phyloP scores from a whole-genome alignment of 2,329 filamentous ascomycete genomes.

The Westerdykella sp. region DNA sequence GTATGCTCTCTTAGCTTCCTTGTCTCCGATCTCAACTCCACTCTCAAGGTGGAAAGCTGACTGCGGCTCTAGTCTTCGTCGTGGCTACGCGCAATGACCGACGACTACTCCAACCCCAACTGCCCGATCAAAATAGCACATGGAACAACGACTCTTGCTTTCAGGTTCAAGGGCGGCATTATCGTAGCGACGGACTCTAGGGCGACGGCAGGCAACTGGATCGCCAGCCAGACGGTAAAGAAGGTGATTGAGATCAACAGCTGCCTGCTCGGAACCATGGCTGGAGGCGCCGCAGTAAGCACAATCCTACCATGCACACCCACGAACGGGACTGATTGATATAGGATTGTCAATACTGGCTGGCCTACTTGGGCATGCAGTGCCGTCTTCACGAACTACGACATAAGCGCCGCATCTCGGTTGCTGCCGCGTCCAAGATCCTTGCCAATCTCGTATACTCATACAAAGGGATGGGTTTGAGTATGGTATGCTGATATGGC shows the following conservation, averaged over 20 bases:
- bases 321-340: conserved; percentile 1
- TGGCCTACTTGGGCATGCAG: conserved; percentile 97
- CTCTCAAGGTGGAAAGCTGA: conserved; percentile 6
- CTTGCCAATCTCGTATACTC: conserved; percentile 96
- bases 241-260: conserved; percentile 99
- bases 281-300: conserved; percentile 82
- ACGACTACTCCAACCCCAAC: conserved; percentile 92
- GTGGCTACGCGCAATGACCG: conserved; percentile 94
- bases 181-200: conserved; percentile 97
- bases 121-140: conserved; percentile 99
- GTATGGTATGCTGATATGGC: conserved; percentile 56
- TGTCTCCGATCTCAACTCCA: neutral
- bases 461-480: conserved; percentile 98
- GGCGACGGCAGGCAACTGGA: conserved; percentile 97
- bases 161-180: conserved; percentile 97
- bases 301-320: neutral
- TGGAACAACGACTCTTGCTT: conserved; percentile 95
- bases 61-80: conserved; percentile 62
- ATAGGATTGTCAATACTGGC: conserved; percentile 99
- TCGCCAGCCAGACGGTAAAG: conserved; percentile 98
- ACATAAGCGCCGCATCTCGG: conserved; percentile 97
- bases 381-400: conserved; percentile 98
- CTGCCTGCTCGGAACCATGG: conserved; percentile 93
- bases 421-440: conserved; percentile 96
- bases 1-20: conserved; percentile 47